Evolutionary conservation across 148 eudicot genomes (phyloP), one percentile per base, ranked within the genome.

Genomic region (Cornus controversa): DNA sequence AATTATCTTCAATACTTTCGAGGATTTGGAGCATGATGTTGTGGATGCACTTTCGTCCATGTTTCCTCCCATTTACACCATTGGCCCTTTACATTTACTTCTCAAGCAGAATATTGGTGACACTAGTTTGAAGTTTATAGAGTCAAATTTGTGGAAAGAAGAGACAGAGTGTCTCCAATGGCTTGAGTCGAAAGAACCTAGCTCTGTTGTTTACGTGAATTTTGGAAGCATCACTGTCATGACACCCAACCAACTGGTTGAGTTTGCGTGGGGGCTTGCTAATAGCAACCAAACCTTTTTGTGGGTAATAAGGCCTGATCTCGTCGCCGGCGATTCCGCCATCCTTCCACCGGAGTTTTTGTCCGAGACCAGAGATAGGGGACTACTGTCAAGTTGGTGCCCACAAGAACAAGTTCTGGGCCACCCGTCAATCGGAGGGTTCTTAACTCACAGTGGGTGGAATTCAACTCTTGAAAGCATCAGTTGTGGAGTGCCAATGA

Each of bases 371-470:
- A 76, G 63, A 6, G 87, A 73, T 0, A 65, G 82, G 63, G 87
- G 87, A 0, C 31, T 85, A 11, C 7, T 85, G 2, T 64, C 80
- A 1, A 75, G 80, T 24, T 85, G 87, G 87, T 81, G 87, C 57
- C 80, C 78, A 10, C 73, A 80, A 36, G 69, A 57, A 8, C 20
- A 64, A 5, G 85, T 79, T 2, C 63, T 83, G 6, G 27, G 40
- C 22, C 85, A 83, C 36, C 50, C 79, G 0, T 75, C 85, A 2
- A 34, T 83, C 8, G 80, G 80, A 2, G 85, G 34, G 53, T 83
- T 83, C 71, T 66, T 83, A 47, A 83, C 82, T 11, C 85, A 83
- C 23, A 69, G 77, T 72, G 85, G 85, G 42, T 83, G 85, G 85
- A 83, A 77, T 45, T 81, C 80, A 14, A 77, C 36, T 9, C 28